Conservation (phyloP, 352 stramenopile species). For the Pythium grandisporangium region DNA sequence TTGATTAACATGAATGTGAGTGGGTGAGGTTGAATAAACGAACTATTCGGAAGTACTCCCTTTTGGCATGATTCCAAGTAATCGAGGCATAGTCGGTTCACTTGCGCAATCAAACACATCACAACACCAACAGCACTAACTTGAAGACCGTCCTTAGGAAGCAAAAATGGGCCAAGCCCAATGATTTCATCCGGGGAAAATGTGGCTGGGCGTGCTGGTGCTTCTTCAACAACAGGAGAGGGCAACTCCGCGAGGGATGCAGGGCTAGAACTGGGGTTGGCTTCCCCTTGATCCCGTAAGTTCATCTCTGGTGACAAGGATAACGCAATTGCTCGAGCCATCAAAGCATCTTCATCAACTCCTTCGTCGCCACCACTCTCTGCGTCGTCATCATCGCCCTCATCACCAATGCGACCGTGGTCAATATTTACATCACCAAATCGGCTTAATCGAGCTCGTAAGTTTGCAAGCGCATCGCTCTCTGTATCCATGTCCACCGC, state of each 20-base stretch:
- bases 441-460: conserved; percentile 52
- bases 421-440: conserved; percentile 34
- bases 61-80: conserved; percentile 67
- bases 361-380: conserved; percentile 48
- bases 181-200: conserved; percentile 71
- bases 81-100: conserved; percentile 61
- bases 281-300: conserved; percentile 44
- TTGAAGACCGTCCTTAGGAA: conserved; percentile 24
- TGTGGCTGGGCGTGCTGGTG: conserved; percentile 24
- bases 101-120: conserved; percentile 43
- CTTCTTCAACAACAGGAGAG: not conserved
- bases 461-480: conserved; percentile 42
- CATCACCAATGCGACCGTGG: conserved; percentile 11
- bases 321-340: conserved; percentile 82
- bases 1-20: conserved; percentile 86
- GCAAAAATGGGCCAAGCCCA: conserved; percentile 49
- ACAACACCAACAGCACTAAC: conserved; percentile 43
- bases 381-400: conserved; percentile 40
- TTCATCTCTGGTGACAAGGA: conserved; percentile 79
- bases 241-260: conserved; percentile 7
- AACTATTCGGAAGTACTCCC: conserved; percentile 51
- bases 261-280: conserved; percentile 12
- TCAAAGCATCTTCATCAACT: conserved; percentile 84
- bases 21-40: conserved; percentile 65
- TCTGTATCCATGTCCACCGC: conserved; percentile 72